Evolutionary conservation across 1,139 yeast species (phyloP), one percentile per base, ranked within the genome.

Genomic region (Zygoascus meyerae): DNA sequence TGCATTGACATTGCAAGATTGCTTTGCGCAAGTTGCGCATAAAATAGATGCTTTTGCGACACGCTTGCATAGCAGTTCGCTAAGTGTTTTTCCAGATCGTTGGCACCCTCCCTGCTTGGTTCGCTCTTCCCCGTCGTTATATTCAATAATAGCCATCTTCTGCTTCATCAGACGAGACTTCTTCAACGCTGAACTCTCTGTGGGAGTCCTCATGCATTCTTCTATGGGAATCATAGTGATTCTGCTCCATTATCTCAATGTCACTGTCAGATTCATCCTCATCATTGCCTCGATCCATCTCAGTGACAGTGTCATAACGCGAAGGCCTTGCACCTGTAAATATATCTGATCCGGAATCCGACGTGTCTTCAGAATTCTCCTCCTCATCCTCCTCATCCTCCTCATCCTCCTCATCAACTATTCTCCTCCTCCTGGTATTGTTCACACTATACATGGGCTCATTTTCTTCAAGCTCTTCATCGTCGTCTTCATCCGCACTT

Each of bases 401-500:
- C 53, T 81, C 84, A 39, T 85, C 85, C 55, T 83, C 89, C 65
- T 76, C 75, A 15, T 86, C 86, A 65, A 86, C 95, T 28, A 9
- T 9, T n/a, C 10, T 30, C 42, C 16, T 15, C 15, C 42, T 30
- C 5, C 15, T 30, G 7, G 26, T 9, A 18, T 31, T 12, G 33
- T n/a, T 31, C 33, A n/a, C 40, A 14, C 8, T 37, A 12, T 12
- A 12, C 10, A 18, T 31, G n/a, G 31, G 17, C 28, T 41, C 44
- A 11, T 34, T 34, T 14, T 34, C 45, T 12, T 21, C 40, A 29
- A 12, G 34, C 10, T 42, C 34, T 11, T 12, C 38, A 41, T 11
- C 15, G 11, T 39, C 42, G 12, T 30, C 42, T 12, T 29, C 28
- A 11, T 38, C 34, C 16, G 16, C 32, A n/a, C 12, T 21, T 21